Evolutionary conservation across 1,284 basidiomycete species (phyloP).

Genomic region (Malassezia brasiliensis): DNA sequence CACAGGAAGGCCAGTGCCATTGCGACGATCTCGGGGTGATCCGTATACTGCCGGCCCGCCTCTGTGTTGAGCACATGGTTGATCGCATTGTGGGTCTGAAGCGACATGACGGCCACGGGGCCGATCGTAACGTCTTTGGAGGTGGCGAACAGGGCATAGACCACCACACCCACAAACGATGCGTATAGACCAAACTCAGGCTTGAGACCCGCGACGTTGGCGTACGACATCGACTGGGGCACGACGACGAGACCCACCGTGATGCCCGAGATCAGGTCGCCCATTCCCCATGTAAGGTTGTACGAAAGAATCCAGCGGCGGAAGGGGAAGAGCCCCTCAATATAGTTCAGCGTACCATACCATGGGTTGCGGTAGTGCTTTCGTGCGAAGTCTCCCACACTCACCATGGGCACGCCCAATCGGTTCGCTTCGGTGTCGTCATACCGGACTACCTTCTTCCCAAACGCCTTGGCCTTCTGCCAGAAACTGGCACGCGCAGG

Average conservation of each 20-base stretch:
- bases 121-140: constrained; percentile 49
- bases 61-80: constrained; percentile 18
- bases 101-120: constrained; percentile 76
- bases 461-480: not conserved
- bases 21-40: constrained; percentile 61
- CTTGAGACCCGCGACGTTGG: constrained; percentile 70
- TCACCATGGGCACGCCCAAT: constrained; percentile 42
- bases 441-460: constrained; percentile 28
- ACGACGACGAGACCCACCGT: constrained; percentile 49
- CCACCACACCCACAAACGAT: constrained; percentile 76
- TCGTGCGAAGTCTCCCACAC: constrained; percentile 32
- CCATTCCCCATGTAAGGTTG: constrained; percentile 46
- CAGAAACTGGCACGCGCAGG: not conserved
- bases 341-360: constrained; percentile 26
- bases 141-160: constrained; percentile 54
- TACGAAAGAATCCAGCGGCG: constrained; percentile 48
- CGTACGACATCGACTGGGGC: constrained; percentile 52
- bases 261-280: constrained; percentile 49
- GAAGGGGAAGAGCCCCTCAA: constrained; percentile 46
- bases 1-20: constrained; percentile 75
- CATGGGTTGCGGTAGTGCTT: constrained; percentile 27
- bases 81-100: constrained; percentile 63
- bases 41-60: constrained; percentile 11
- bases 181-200: constrained; percentile 89
- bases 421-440: constrained; percentile 41